These are phyloP conservation scores for Leishmania martiniquensis DNA, from an alignment of 208 protist species.

Conservation along the genomic window DNA sequence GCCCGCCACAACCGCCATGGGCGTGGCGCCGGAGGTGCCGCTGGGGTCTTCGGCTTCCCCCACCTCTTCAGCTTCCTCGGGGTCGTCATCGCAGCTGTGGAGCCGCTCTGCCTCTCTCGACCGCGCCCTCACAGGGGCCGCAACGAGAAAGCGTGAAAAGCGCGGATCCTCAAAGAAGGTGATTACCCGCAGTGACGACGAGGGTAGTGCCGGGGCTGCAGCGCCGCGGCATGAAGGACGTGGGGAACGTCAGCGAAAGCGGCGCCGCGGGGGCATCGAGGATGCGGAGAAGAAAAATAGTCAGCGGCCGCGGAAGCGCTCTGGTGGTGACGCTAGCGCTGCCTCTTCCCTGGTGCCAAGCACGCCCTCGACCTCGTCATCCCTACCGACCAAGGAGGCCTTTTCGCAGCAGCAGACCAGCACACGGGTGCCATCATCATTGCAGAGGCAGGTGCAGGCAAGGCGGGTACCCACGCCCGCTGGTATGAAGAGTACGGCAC, in stretches of 20 bases:
- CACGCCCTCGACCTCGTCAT: not conserved
- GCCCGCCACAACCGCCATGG: not conserved
- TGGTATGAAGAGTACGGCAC: not conserved
- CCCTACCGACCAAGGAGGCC: not conserved
- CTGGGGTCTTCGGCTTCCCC: slow-evolving; percentile 3
- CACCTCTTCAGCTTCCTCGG: slow-evolving; percentile 2
- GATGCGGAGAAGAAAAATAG: not conserved
- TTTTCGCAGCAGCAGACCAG: not conserved
- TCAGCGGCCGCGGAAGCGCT: not conserved
- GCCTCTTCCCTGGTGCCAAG: not conserved
- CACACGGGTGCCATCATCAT: not conserved
- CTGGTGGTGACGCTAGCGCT: not conserved
- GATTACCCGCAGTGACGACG: not conserved
- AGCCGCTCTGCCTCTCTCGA: slow-evolving; percentile 18
- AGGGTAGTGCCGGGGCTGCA: not conserved
- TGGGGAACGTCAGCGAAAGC: not conserved
- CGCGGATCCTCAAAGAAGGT: not conserved
- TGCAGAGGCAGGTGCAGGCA: not conserved
- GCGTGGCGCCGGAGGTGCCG: not conserved
- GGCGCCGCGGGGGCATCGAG: slow-evolving; percentile 6
- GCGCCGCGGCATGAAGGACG: not conserved
- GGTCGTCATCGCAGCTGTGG: slow-evolving; percentile 1
- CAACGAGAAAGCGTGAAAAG: not conserved
- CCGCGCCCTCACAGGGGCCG: not conserved
- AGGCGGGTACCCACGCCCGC: not conserved